Conservation (phyloP, 768 basidiomycete species). For the Austroboletus festivus region DNA sequence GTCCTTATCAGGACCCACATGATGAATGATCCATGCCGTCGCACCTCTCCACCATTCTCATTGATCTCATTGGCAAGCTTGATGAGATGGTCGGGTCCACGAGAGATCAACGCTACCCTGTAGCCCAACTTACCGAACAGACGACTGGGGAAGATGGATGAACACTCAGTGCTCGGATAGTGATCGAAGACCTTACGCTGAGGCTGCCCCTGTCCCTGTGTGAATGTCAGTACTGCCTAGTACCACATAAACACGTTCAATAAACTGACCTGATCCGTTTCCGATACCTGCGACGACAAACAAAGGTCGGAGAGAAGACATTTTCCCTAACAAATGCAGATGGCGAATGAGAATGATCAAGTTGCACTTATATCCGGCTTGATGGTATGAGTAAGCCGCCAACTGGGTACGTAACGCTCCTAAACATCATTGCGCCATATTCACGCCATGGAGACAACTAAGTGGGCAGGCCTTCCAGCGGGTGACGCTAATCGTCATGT, state of each 20-base stretch:
- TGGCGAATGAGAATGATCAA: no score
- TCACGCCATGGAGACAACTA: no score
- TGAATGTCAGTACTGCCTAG: not conserved
- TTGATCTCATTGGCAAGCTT: conserved; percentile 55
- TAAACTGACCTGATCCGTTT: conserved; percentile 34
- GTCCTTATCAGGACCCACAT: not conserved
- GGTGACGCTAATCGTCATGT: no score
- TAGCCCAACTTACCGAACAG: conserved; percentile 62
- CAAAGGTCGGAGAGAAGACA: conserved; percentile 43
- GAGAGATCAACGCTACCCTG: conserved; percentile 62
- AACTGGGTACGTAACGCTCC: conserved; percentile 5
- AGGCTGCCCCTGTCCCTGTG: conserved; percentile 55
- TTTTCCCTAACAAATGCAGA: no score
- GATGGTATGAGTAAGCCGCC: conserved; percentile 25
- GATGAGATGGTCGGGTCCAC: conserved; percentile 50
- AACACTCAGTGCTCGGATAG: not conserved
- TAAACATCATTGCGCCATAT: not conserved
- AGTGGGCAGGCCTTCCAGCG: no score
- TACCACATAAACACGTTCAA: not conserved
- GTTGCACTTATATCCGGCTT: no score
- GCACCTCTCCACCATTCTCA: conserved; percentile 54
- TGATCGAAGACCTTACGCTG: conserved; percentile 43
- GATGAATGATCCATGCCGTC: conserved; percentile 6
- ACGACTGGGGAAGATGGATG: conserved; percentile 39
- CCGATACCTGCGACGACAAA: conserved; percentile 59